A percentile compares a stretch with the other conserved stretches of the same genome.
These are phyloP conservation scores for Aspergillus affinis DNA, from an alignment of 495 filamentous ascomycete genomes.

Conservation along the genomic window DNA sequence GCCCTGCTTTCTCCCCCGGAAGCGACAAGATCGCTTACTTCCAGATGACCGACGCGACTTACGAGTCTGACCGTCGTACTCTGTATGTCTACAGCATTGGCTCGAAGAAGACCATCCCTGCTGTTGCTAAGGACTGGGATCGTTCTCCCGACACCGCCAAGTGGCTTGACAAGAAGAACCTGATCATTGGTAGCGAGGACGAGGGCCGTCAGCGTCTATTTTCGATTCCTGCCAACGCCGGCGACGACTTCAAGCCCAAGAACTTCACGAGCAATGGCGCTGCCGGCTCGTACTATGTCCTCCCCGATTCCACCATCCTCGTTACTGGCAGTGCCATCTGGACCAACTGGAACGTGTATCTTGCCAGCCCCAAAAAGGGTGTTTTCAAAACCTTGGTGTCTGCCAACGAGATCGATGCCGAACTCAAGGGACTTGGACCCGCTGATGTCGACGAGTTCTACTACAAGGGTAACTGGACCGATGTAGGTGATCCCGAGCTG, in stretches of 20 bases:
- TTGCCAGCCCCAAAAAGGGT: conserved; percentile 27
- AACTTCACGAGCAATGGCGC: conserved; percentile 32
- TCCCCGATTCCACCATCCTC: conserved; percentile 34
- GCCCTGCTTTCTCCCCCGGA: conserved; percentile 39
- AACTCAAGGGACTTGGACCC: conserved; percentile 27
- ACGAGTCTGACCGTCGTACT: conserved; percentile 38
- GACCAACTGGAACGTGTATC: conserved; percentile 38
- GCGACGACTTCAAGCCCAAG: conserved; percentile 30
- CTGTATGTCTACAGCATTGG: conserved; percentile 36
- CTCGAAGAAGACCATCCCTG: conserved; percentile 29
- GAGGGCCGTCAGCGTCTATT: conserved; percentile 32
- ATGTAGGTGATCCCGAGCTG: conserved; percentile 18
- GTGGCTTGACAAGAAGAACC: conserved; percentile 36
- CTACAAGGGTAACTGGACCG: conserved; percentile 36
- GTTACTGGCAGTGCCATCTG: conserved; percentile 35
- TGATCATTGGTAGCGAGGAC: conserved; percentile 36
- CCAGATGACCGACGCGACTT: conserved; percentile 38
- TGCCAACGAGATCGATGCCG: conserved; percentile 38
- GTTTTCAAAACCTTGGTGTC: conserved; percentile 27
- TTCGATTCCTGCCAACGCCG: conserved; percentile 29
- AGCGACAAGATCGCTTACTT: conserved; percentile 38
- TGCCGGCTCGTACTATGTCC: conserved; percentile 28
- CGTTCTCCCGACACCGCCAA: conserved; percentile 34
- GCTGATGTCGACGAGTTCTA: conserved; percentile 40
- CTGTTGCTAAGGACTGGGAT: conserved; percentile 41